phyloP scores from a whole-genome alignment of 169 alveolate genomes.

The Eimeria nieschulzi region DNA sequence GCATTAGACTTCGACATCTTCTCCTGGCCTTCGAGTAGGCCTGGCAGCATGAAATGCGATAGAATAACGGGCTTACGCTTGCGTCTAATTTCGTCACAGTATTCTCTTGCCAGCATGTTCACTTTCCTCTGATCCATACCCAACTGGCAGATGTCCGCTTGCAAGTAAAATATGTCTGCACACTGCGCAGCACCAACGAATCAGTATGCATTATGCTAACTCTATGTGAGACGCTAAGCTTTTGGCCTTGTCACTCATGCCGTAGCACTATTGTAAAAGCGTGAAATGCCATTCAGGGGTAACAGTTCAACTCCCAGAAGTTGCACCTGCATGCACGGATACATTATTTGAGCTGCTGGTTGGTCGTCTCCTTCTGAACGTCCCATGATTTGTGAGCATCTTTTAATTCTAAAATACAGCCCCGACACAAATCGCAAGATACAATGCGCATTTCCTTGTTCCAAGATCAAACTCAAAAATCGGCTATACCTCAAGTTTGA shows the following conservation, averaged over 20 bases:
- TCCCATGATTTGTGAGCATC: slow-evolving; percentile 99
- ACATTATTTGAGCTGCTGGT: slow-evolving; percentile 90
- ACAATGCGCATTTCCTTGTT: too few species aligned
- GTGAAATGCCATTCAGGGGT: background rate
- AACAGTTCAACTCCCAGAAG: background rate
- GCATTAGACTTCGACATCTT: slow-evolving; percentile 96
- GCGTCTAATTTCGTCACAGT: slow-evolving; percentile 77
- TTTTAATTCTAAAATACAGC: slow-evolving; percentile 90
- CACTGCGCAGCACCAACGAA: slow-evolving; percentile 90
- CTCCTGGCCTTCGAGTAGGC: slow-evolving; percentile 96
- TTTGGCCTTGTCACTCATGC: background rate
- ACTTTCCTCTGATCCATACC: slow-evolving; percentile 99
- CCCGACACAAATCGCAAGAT: background rate
- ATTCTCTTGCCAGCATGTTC: slow-evolving; percentile 98
- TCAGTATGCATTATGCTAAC: background rate
- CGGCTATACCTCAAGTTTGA: too few species aligned
- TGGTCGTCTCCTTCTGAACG: slow-evolving; percentile 96
- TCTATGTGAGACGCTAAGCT: background rate
- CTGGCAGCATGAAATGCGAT: slow-evolving; percentile 92
- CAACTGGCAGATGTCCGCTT: slow-evolving; percentile 98
- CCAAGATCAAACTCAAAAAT: too few species aligned
- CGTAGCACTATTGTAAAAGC: background rate
- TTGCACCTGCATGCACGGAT: slow-evolving; percentile 79
- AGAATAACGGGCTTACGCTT: slow-evolving; percentile 90
- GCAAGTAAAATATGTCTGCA: slow-evolving; percentile 97